Evolutionary conservation across 169 alveolate species (phyloP), one percentile per base, ranked within the genome.

Genomic region (Besnoitia besnoiti): DNA sequence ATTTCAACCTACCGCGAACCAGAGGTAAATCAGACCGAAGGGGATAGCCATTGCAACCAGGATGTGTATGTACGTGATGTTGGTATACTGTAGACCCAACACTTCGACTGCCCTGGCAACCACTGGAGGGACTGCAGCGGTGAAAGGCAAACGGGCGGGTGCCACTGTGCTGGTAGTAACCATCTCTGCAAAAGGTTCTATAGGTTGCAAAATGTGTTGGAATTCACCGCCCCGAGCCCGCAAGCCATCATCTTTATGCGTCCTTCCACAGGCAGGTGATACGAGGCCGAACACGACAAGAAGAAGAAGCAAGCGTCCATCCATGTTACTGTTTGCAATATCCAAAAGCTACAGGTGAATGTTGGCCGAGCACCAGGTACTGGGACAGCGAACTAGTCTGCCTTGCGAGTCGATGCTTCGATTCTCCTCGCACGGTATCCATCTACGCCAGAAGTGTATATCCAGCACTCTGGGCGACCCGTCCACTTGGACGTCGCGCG

Each of bases 161-260:
- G 84, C 84, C 33, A 7, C 5, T 10, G 84, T 73, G 40, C 61
- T 77, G 87, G 87, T 77, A 19, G 87, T 77, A 3, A 77, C 87
- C 21, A 77, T 77, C 21, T 77, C 87, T 0, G 87, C 87, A 42
- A 7, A 77, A 0, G 87, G 87, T 12, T 77, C 87, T 21, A 77
- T 14, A 24, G 87, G 87, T 27, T 77, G 61, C 37, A 40, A 59
- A 14, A 44, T 59, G 33, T 27, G 62, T 7, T 77, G 87, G 40
- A 77, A 77, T 44, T 73, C 46, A 39, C 30, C 84, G 5, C 16
- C 84, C 42, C 84, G 46, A 44, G 16, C 42, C 46, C 84, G 40
- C 84, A 24, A 27, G 49, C 0, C 84, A 73, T 73, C 84, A 21
- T 73, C 84, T 44, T 44, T 24, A 12, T 33, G 40, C 46, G 46